Percentiles rank a stretch among this genome's conserved stretches.
phyloP scores from a whole-genome alignment of 495 filamentous ascomycete species.

The Aspergillus baeticus region DNA sequence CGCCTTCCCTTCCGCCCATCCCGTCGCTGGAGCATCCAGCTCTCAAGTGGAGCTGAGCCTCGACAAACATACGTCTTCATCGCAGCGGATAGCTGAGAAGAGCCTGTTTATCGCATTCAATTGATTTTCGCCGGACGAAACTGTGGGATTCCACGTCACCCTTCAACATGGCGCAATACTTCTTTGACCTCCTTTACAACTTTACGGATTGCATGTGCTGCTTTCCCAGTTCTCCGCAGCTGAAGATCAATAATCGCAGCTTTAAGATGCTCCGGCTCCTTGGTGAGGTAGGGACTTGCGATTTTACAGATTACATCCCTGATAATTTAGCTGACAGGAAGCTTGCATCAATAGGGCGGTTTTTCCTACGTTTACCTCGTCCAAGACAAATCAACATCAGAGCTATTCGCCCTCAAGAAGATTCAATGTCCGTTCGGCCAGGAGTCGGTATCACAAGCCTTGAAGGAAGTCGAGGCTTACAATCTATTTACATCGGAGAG shows the following conservation, averaged over 20 bases:
- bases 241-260: constrained; percentile 91
- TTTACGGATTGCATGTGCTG: constrained; percentile 93
- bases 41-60: constrained; percentile 3
- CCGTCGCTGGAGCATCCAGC: background rate
- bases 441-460: constrained; percentile 88
- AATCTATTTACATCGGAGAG: constrained; percentile 77
- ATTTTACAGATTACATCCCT: background rate
- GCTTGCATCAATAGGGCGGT: constrained; percentile 61
- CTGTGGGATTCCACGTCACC: background rate
- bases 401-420: constrained; percentile 94
- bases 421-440: constrained; percentile 97
- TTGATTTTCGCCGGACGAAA: background rate
- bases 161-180: constrained; percentile 71
- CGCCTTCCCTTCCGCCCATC: constrained; percentile 7
- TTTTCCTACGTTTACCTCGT: constrained; percentile 99
- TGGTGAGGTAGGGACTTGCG: constrained; percentile 64
- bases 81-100: background rate
- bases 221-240: constrained; percentile 86
- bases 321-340: background rate
- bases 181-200: constrained; percentile 86
- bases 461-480: constrained; percentile 97
- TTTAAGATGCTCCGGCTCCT: constrained; percentile 94
- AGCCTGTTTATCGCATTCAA: background rate
- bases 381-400: constrained; percentile 76
- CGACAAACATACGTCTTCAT: background rate